phyloP scores from a whole-genome alignment of 345 rosid species.

The Firmiana major region DNA sequence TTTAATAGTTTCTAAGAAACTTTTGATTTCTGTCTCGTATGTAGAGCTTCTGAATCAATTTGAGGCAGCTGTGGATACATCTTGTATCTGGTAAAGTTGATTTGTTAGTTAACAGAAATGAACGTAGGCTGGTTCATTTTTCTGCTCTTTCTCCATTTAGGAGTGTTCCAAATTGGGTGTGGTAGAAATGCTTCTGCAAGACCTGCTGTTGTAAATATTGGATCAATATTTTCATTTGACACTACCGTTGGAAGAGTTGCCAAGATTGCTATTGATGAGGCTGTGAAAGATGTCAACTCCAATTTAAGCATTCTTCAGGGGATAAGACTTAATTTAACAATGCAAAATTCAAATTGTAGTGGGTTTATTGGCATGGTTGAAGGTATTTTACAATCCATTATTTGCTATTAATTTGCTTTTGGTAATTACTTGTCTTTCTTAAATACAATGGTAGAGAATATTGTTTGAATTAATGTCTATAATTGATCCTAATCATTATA shows the following conservation, averaged over 20 bases:
- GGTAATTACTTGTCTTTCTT: slow-evolving; percentile 2
- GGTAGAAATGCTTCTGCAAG: slow-evolving; percentile 45
- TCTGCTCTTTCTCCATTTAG: slow-evolving; percentile 30
- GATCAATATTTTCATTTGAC: slow-evolving; percentile 61
- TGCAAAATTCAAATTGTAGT: slow-evolving; percentile 68
- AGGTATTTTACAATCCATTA: slow-evolving; percentile 42
- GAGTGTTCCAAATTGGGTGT: slow-evolving; percentile 29
- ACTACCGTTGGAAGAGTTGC: slow-evolving; percentile 81
- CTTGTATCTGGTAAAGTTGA: slow-evolving; percentile 8
- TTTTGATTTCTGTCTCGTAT: background rate
- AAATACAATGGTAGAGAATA: background rate
- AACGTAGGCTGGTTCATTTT: slow-evolving; percentile 26
- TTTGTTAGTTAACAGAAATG: slow-evolving; percentile 32
- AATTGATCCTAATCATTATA: background rate
- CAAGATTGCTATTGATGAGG: slow-evolving; percentile 79
- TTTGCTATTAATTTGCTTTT: slow-evolving; percentile 1
- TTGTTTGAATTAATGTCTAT: background rate
- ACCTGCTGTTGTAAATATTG: slow-evolving; percentile 63
- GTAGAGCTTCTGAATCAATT: slow-evolving; percentile 17
- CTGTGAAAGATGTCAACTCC: slow-evolving; percentile 83
- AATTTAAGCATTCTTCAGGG: slow-evolving; percentile 59
- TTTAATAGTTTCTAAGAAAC: background rate
- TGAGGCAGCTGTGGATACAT: slow-evolving; percentile 14
- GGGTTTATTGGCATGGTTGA: slow-evolving; percentile 88
- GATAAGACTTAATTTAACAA: slow-evolving; percentile 40